phyloP scores from a whole-genome alignment of 148 eudicot species.

The Vaccinium vitisidaea region DNA sequence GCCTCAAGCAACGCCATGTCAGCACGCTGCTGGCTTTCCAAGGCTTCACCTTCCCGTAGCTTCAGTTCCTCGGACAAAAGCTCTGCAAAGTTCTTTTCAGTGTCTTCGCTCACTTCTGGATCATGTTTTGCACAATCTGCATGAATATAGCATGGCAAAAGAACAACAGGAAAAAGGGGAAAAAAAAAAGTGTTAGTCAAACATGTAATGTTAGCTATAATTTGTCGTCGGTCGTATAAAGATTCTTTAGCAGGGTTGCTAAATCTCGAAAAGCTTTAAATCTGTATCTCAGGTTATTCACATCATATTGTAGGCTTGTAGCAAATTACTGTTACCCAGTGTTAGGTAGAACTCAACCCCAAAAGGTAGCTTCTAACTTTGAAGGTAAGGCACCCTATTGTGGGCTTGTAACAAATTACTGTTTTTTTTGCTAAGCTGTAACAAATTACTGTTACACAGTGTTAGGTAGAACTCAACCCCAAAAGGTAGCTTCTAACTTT shows the following conservation, averaged over 20 bases:
- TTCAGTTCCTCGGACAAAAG: constrained; percentile 62
- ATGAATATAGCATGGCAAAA: neutral
- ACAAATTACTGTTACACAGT: too few species aligned
- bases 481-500: too few species aligned
- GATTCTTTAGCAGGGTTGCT: neutral
- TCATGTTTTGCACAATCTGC: constrained; percentile 84
- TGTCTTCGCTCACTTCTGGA: constrained; percentile 60
- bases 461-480: too few species aligned
- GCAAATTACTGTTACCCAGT: too few species aligned
- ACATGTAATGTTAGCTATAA: neutral
- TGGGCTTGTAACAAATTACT: too few species aligned
- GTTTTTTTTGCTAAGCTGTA: too few species aligned
- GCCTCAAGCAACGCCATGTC: constrained; percentile 75
- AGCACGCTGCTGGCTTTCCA: constrained; percentile 59
- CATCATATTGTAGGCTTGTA: too few species aligned
- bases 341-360: too few species aligned
- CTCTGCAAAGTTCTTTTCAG: constrained; percentile 56
- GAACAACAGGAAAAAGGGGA: neutral
- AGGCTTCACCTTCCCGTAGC: constrained; percentile 62
- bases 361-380: too few species aligned
- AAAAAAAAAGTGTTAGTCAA: neutral
- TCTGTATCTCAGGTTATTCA: neutral
- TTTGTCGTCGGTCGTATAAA: neutral
- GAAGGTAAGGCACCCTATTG: neutral
- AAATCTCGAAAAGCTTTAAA: neutral